A percentile compares a stretch with the other conserved stretches of the same genome.
phyloP scores from a whole-genome alignment of 2,329 filamentous ascomycete species.

The Ustulina deusta region DNA sequence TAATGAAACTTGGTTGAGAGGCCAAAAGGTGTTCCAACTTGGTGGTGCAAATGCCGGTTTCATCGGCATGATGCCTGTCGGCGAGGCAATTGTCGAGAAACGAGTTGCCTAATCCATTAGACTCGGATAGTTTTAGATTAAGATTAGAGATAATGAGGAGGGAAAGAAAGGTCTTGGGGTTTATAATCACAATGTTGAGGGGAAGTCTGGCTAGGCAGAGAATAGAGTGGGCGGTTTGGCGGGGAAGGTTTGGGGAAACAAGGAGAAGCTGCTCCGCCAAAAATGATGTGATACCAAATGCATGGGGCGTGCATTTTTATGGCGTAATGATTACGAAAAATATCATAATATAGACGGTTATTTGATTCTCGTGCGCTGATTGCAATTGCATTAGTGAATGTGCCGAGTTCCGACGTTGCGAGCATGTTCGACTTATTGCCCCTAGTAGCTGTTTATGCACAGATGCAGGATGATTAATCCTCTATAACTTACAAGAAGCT shows the following conservation, averaged over 20 bases:
- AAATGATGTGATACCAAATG: conserved; percentile 38
- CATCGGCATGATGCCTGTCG: conserved; percentile 60
- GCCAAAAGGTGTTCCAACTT: conserved; percentile 77
- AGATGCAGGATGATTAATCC: not conserved
- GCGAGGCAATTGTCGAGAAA: conserved; percentile 71
- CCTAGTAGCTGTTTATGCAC: too few relatives aligned
- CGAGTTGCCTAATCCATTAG: conserved; percentile 55
- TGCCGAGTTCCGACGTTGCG: too few relatives aligned
- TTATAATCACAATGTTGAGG: conserved; percentile 7
- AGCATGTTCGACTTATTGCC: too few relatives aligned
- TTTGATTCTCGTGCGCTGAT: not conserved
- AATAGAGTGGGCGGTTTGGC: conserved; percentile 15
- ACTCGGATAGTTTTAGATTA: not conserved
- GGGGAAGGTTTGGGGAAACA: conserved; percentile 29
- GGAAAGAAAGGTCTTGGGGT: not conserved
- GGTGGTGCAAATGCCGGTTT: conserved; percentile 66
- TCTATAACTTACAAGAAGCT: not conserved
- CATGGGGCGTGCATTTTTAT: conserved; percentile 35
- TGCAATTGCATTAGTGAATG: too few relatives aligned
- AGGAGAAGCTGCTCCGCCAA: conserved; percentile 26
- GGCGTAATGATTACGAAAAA: conserved; percentile 39
- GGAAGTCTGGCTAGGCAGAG: conserved; percentile 22
- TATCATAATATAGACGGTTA: conserved; percentile 9
- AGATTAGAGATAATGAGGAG: not conserved
- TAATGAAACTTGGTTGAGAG: conserved; percentile 86